Percentiles rank a stretch among this genome's conserved stretches.
phyloP scores from a whole-genome alignment of 352 stramenopile species.

The Phytophthora cactorum region DNA sequence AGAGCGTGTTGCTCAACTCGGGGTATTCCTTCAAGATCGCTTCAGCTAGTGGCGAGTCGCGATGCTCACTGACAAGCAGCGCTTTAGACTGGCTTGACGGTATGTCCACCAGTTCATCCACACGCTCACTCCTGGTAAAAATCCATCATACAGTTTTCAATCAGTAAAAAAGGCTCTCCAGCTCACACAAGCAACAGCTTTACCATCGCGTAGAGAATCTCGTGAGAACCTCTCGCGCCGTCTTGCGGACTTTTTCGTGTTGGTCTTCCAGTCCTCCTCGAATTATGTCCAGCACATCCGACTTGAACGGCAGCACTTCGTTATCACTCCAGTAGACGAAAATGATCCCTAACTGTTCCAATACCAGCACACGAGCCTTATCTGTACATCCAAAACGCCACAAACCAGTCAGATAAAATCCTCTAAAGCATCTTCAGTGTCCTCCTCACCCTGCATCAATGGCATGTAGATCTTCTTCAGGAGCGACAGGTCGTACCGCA shows the following conservation, averaged over 20 bases:
- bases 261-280: constrained; percentile 54
- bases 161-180: constrained; percentile 5
- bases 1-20: constrained; percentile 31
- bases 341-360: constrained; percentile 66
- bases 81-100: constrained; percentile 43
- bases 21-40: constrained; percentile 51
- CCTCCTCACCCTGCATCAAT: constrained; percentile 46
- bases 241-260: constrained; percentile 44
- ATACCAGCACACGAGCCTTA: constrained; percentile 52
- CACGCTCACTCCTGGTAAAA: constrained; percentile 49
- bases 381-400: constrained; percentile 36
- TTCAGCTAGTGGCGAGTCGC: constrained; percentile 43
- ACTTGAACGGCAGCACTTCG: constrained; percentile 50
- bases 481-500: constrained; percentile 65
- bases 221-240: constrained; percentile 54
- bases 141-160: background rate
- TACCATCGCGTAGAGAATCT: constrained; percentile 61
- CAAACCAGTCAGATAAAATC: constrained; percentile 10
- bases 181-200: background rate
- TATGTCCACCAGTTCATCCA: constrained; percentile 57
- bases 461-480: constrained; percentile 54
- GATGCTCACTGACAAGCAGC: constrained; percentile 59
- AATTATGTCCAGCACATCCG: constrained; percentile 63
- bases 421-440: background rate
- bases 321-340: constrained; percentile 60